A percentile compares a stretch with the other conserved stretches of the same genome.
phyloP scores from a whole-genome alignment of 1,284 basidiomycete species.

The Tylopilus sp. region DNA sequence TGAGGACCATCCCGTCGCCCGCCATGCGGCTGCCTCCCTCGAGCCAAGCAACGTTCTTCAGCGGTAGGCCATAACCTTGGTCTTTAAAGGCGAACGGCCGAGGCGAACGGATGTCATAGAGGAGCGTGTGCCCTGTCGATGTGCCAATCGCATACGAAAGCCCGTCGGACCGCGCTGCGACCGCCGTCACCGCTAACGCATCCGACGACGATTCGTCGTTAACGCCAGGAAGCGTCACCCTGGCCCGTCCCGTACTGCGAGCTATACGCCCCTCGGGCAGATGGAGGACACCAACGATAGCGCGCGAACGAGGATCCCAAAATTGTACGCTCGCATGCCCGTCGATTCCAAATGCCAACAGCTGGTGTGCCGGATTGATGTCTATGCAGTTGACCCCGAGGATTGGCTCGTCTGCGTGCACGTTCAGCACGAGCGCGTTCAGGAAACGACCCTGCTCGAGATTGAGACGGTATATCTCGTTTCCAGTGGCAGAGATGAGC shows the following conservation, averaged over 20 bases:
- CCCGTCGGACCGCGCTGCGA: constrained; percentile 84
- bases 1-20: constrained; percentile 83
- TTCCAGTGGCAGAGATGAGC: constrained; percentile 72
- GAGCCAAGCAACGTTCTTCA: constrained; percentile 88
- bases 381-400: constrained; percentile 90
- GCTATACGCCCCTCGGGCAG: constrained; percentile 65
- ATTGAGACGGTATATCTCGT: constrained; percentile 91
- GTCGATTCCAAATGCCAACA: constrained; percentile 87
- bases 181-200: constrained; percentile 73
- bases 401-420: constrained; percentile 48
- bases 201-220: constrained; percentile 35
- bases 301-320: constrained; percentile 92
- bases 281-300: constrained; percentile 72
- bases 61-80: constrained; percentile 93
- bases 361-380: constrained; percentile 90
- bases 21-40: constrained; percentile 81
- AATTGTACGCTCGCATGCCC: constrained; percentile 86
- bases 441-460: constrained; percentile 95
- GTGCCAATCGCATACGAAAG: constrained; percentile 94
- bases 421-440: constrained; percentile 65
- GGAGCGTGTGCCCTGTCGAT: constrained; percentile 87
- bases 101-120: constrained; percentile 91
- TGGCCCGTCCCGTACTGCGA: constrained; percentile 39
- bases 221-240: constrained; percentile 40
- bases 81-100: constrained; percentile 89